Base-by-base conservation (phyloP, 2,329 filamentous ascomycete genomes). In the Clonostachys byssicola region DNA sequence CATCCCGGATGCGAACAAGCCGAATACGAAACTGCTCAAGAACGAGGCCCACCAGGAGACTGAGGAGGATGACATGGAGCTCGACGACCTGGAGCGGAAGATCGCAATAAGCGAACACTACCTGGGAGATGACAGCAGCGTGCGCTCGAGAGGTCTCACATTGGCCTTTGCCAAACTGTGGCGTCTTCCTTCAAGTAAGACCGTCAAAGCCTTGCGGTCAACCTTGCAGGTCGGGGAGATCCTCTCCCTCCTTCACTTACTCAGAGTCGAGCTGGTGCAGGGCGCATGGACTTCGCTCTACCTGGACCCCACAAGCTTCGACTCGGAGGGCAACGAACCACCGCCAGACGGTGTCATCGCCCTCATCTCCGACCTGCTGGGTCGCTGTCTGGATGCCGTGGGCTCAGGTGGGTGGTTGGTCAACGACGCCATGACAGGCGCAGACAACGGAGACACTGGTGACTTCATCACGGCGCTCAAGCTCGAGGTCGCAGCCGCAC, bases 261-360 rank as follows among this genome's bases (percentile, higher is more conserved):
- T 92, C 33, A 82, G 88, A 47, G 75, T 86, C 52, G 86, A 92
- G 66, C 74, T 92, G 42, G 80, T 84, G 45, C 81, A 83, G 53
- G 88, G 88, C 48, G 84, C 85, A 34, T 92, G 88, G 88, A 89
- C 86, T 1, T 80, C 82, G 16, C 75, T 80, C 18, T 90, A 91
- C 62, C 67, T 88, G 36, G 85, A 88, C 55, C 65, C 70, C 12
- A 75, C 77, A 14, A 64, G 71, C 45, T 68, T 74, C 33, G 73
- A 78, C 43, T 52, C 59, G 2, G 66, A 68, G 47, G 60, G 60
- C 42, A 64, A 63, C 49, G 66, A 68, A 20, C 56, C 65, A 18
- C 79, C 82, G 0, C 80, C 85, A 17, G 83, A 90, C 56, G 80
- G 81, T 44, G 81, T 84, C 45, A 85, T 92, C 53, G 74, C 80